Conservation (phyloP, 257 asterid species). For the Jacaranda copaia region DNA sequence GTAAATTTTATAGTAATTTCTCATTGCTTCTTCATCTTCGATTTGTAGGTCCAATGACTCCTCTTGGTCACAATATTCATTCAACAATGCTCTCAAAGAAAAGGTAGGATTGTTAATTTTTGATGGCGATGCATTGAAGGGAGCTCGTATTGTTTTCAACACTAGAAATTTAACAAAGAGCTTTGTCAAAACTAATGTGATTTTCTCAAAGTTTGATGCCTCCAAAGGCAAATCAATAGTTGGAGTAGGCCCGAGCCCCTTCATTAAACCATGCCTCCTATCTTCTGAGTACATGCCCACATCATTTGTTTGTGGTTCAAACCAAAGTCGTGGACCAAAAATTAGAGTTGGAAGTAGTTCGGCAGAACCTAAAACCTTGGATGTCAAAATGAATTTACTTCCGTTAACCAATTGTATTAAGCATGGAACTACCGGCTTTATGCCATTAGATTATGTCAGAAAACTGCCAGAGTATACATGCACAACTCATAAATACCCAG, state of each 20-base stretch:
- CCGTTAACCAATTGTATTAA: slow-evolving; percentile 37
- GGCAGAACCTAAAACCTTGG: no score
- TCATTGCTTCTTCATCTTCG: background rate
- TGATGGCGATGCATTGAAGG: background rate
- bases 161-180: slow-evolving; percentile 16
- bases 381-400: background rate
- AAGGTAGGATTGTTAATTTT: slow-evolving; percentile 4
- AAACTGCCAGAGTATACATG: slow-evolving; percentile 37
- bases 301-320: background rate
- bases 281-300: background rate
- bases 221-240: background rate
- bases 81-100: background rate
- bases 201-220: background rate
- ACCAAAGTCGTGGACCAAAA: background rate
- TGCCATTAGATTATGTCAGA: slow-evolving; percentile 35
- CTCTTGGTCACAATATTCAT: background rate
- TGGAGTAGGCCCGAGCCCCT: background rate
- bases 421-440: slow-evolving; percentile 39
- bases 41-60: slow-evolving; percentile 5
- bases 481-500: background rate
- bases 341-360: no score
- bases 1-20: background rate
- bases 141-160: slow-evolving; percentile 27
- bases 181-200: background rate
- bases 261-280: slow-evolving; percentile 12